Evolutionary conservation across 805 yeast genomes (phyloP).

Genomic region (Clavispora phyllophila): DNA sequence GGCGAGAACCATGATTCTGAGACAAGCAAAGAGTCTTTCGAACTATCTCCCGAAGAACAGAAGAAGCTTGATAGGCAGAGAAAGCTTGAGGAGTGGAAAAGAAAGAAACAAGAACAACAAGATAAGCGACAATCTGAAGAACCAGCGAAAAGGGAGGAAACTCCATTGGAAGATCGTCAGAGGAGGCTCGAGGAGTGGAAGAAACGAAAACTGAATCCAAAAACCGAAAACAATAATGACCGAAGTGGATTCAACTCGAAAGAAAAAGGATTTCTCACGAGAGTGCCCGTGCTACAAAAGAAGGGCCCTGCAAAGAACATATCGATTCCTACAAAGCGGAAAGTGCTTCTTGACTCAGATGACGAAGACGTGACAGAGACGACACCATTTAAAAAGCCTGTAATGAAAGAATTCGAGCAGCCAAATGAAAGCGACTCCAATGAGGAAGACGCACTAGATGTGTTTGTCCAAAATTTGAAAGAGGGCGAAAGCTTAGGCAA

Average conservation of each 20-base stretch:
- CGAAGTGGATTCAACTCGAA: too few relatives aligned
- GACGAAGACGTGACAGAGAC: constrained; percentile 19
- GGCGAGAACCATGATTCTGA: constrained; percentile 1
- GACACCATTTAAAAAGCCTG: constrained; percentile 20
- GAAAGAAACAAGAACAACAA: constrained; percentile 12
- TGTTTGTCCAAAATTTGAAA: constrained; percentile 8
- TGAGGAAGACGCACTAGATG: constrained; percentile 27
- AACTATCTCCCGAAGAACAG: constrained; percentile 2
- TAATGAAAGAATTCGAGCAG: constrained; percentile 7
- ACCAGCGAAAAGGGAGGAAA: constrained; percentile 11
- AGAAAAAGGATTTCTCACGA: background rate
- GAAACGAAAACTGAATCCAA: constrained; percentile 19
- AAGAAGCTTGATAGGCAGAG: constrained; percentile 11
- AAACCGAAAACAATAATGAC: background rate
- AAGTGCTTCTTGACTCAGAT: constrained; percentile 19
- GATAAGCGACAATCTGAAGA: background rate
- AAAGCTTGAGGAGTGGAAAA: constrained; percentile 17
- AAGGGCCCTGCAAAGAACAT: background rate
- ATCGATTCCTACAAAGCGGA: background rate
- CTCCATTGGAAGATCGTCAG: constrained; percentile 9
- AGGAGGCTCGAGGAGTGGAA: constrained; percentile 51
- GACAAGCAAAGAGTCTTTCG: background rate
- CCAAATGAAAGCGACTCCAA: constrained; percentile 3
- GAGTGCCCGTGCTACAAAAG: background rate
- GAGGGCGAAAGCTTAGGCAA: background rate